Percentiles rank a stretch among this genome's conserved stretches.
Conservation (phyloP, 306 rosid genomes). For the Gastrolobium bilobum region DNA sequence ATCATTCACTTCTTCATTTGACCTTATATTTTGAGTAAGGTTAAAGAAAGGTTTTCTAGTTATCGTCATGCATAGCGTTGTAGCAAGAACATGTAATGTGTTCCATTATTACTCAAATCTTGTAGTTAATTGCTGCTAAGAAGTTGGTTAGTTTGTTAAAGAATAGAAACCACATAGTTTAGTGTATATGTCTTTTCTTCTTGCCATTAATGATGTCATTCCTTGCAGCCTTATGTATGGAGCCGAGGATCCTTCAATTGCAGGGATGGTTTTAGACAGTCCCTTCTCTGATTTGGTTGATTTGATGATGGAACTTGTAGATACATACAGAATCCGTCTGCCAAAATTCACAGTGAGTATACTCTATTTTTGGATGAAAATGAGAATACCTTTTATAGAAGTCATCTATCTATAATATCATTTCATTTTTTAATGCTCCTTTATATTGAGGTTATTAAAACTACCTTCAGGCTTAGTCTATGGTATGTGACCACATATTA, state of each 20-base stretch:
- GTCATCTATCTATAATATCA: neutral
- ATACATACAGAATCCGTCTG: conserved; percentile 79
- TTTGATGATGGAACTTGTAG: conserved; percentile 98
- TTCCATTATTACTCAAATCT: conserved; percentile 26
- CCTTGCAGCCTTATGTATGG: conserved; percentile 93
- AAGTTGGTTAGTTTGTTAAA: conserved; percentile 20
- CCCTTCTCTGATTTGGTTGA: conserved; percentile 97
- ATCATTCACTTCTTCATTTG: conserved; percentile 48
- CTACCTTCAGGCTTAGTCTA: neutral
- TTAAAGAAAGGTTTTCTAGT: conserved; percentile 2
- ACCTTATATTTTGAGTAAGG: conserved; percentile 34
- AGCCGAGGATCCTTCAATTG: conserved; percentile 98
- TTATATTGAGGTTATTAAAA: conserved; percentile 18
- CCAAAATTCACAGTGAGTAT: conserved; percentile 95
- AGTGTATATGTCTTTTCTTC: conserved; percentile 35
- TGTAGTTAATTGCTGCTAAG: conserved; percentile 9
- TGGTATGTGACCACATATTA: conserved; percentile 12
- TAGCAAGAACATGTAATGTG: conserved; percentile 18
- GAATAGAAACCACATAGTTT: neutral
- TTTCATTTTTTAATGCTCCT: conserved; percentile 35
- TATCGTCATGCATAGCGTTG: conserved; percentile 4
- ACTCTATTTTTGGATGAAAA: conserved; percentile 16
- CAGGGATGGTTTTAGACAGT: conserved; percentile 97
- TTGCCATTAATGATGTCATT: conserved; percentile 52
- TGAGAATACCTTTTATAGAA: neutral